Evolutionary conservation across 306 rosid genomes (phyloP).

Genomic region (Cicer cuneatum): DNA sequence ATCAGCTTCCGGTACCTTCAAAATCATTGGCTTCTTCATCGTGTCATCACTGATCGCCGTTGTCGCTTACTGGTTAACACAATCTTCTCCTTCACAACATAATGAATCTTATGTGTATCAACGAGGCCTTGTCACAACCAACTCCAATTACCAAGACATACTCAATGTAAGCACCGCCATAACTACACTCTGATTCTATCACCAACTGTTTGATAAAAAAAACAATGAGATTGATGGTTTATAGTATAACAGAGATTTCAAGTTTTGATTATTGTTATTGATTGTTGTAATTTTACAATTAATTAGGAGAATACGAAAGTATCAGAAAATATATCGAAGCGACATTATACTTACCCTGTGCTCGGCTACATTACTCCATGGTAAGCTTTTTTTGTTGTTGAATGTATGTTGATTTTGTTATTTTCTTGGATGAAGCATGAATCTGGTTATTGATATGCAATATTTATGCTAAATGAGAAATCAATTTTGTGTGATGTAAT

Average conservation of each 20-base stretch:
- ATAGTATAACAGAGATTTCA: constrained; percentile 22
- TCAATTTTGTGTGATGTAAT: background rate
- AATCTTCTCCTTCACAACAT: constrained; percentile 44
- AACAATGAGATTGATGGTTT: background rate
- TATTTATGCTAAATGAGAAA: background rate
- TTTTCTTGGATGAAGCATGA: constrained; percentile 10
- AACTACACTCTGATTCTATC: background rate
- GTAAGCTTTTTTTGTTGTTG: constrained; percentile 50
- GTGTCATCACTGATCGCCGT: constrained; percentile 56
- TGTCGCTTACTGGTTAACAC: constrained; percentile 48
- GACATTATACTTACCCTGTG: constrained; percentile 70
- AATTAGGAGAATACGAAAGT: constrained; percentile 68
- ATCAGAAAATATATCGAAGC: constrained; percentile 59
- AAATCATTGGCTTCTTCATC: constrained; percentile 58
- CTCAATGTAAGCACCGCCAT: constrained; percentile 59
- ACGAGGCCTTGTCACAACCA: constrained; percentile 24
- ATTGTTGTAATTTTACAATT: constrained; percentile 19
- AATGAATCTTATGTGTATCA: constrained; percentile 11
- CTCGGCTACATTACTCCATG: constrained; percentile 96
- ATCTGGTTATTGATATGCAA: constrained; percentile 4
- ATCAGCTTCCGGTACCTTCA: constrained; percentile 54
- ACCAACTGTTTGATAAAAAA: no score
- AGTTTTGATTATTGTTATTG: constrained; percentile 3
- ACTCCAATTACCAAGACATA: constrained; percentile 62
- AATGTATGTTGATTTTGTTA: background rate